phyloP scores from a whole-genome alignment of 768 basidiomycete genomes.

The Russula dissimulans region DNA sequence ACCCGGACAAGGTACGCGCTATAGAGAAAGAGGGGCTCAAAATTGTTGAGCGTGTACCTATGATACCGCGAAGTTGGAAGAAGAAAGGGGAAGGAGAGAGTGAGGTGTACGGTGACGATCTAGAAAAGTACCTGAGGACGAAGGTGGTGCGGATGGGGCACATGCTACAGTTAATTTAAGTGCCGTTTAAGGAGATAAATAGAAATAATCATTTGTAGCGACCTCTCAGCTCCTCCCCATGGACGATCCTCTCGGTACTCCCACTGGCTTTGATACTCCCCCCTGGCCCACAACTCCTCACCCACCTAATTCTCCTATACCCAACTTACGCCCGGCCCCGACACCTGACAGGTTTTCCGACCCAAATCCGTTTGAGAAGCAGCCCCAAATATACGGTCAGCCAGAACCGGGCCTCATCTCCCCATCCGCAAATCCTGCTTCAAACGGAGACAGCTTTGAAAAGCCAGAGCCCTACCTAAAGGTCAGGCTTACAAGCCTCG shows the following conservation, averaged over 20 bases:
- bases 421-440: constrained; percentile 50
- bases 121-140: constrained; percentile 92
- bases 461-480: constrained; percentile 77
- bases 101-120: constrained; percentile 62
- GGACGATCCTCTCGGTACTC: constrained; percentile 60
- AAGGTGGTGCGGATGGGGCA: constrained; percentile 98
- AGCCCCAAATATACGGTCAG: constrained; percentile 81
- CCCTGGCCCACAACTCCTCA: constrained; percentile 83
- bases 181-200: no score
- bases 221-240: constrained; percentile 27
- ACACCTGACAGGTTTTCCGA: constrained; percentile 46
- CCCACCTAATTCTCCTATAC: constrained; percentile 57
- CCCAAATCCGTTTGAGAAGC: constrained; percentile 50
- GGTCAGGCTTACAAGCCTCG: constrained; percentile 82
- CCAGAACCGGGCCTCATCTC: constrained; percentile 79
- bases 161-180: constrained; percentile 49
- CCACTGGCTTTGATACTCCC: constrained; percentile 40
- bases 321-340: constrained; percentile 57
- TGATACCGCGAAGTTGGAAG: constrained; percentile 90
- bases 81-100: constrained; percentile 32
- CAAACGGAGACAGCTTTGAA: constrained; percentile 67
- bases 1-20: constrained; percentile 92
- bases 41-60: constrained; percentile 79
- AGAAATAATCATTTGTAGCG: not conserved
- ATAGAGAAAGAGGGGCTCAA: constrained; percentile 74